Evolutionary conservation across 108 stramenopile genomes (phyloP).

Genomic region (Hondaea fermentalgiana): DNA sequence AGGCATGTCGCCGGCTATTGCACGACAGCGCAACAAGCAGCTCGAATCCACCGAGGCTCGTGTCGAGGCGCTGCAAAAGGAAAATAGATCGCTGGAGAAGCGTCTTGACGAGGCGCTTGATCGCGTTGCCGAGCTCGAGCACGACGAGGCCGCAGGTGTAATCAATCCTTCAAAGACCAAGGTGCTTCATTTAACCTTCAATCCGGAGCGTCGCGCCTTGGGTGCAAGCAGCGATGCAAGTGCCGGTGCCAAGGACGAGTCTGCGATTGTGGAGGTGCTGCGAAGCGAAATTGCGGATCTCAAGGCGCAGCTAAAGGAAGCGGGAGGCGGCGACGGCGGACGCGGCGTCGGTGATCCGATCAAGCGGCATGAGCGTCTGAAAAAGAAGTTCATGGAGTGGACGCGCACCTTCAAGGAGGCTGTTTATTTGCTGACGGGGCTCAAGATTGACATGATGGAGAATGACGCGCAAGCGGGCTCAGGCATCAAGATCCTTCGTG

Average conservation of each 20-base stretch:
- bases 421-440: conserved; percentile 82
- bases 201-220: not conserved
- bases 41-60: not conserved
- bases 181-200: not conserved
- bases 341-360: conserved; percentile 51
- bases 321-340: not conserved
- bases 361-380: conserved; percentile 75
- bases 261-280: not conserved
- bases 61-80: not conserved
- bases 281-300: not conserved
- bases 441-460: conserved; percentile 76
- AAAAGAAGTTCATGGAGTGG: conserved; percentile 77
- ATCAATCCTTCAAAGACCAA: not conserved
- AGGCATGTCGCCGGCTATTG: not conserved
- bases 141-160: not conserved
- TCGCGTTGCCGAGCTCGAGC: not conserved
- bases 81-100: not conserved
- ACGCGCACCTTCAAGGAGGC: conserved; percentile 78
- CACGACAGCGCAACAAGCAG: not conserved
- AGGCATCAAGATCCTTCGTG: conserved; percentile 56
- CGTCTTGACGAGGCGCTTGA: not conserved
- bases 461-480: not conserved
- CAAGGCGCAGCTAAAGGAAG: not conserved
- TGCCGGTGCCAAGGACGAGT: not conserved
- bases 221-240: not conserved